These are phyloP conservation scores for Trichoderma virens DNA, from an alignment of 495 filamentous ascomycete species.

Conservation along the genomic window DNA sequence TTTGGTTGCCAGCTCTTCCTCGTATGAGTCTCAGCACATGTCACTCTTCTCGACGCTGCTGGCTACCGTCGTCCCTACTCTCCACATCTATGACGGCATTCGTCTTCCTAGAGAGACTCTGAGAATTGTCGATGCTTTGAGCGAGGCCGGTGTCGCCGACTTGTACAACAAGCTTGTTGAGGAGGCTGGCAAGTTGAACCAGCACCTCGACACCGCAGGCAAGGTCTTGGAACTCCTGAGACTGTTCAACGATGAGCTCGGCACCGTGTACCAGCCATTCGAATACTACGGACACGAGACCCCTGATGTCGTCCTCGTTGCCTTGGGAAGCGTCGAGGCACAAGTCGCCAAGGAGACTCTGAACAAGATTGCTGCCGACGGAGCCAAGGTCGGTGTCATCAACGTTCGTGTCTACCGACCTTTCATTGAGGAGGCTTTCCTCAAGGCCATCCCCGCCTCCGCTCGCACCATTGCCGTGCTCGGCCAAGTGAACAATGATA, in stretches of 20 bases:
- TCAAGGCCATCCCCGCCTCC: constrained; percentile 67
- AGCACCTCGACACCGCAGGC: constrained; percentile 63
- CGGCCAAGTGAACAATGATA: constrained; percentile 48
- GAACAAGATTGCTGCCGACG: constrained; percentile 58
- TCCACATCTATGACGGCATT: constrained; percentile 92
- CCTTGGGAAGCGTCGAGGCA: constrained; percentile 85
- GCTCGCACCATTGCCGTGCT: constrained; percentile 63
- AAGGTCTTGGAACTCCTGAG: constrained; percentile 68
- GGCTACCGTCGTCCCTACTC: constrained; percentile 68
- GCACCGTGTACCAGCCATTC: constrained; percentile 84
- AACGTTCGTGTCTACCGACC: constrained; percentile 91
- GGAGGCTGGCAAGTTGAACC: constrained; percentile 52
- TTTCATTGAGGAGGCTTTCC: constrained; percentile 88
- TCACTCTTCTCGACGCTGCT: constrained; percentile 79
- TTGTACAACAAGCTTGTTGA: constrained; percentile 62
- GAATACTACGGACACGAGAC: constrained; percentile 85
- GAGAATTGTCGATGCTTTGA: constrained; percentile 76
- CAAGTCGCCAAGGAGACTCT: constrained; percentile 79
- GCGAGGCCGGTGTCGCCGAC: constrained; percentile 59
- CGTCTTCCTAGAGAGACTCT: constrained; percentile 78
- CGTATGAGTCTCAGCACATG: constrained; percentile 93
- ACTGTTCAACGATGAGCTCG: constrained; percentile 84
- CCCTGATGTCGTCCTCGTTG: constrained; percentile 74
- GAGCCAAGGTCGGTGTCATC: constrained; percentile 72
- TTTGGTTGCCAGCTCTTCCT: constrained; percentile 74